Evolutionary conservation across 73 alveolate species (phyloP), one percentile per base, ranked within the genome.

Genomic region (Paramecium sexaurelia): DNA sequence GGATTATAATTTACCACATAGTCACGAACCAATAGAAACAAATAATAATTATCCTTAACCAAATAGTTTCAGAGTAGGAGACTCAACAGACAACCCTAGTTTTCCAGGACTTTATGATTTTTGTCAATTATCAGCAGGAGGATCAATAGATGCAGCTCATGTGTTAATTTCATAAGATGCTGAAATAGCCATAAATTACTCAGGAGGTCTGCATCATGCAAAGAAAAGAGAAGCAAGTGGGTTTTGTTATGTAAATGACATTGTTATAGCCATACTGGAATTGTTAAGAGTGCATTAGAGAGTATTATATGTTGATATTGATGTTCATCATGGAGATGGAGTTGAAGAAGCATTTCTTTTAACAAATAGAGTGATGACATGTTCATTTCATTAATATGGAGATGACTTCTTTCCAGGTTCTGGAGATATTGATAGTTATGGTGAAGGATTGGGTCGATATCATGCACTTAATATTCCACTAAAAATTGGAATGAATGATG

Each of bases 251-350:
- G 97, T 98, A 8, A 97, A 98, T 94, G 99, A 98, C 92, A 97
- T 97, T 51, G 99, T 98, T n/a, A 89, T 98, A 32, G 98, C 98
- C 22, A 97, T 97, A 39, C 92, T 98, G 92, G 99, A 98, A 88
- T 94, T 98, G 78, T 93, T 98, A 26, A 97, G 98, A 93, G 95
- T 96, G 67, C 97, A 96, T 93, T 93, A 95, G 66, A 92, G 99
- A 88, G 99, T 98, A 10, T 95, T 98, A 47, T 98, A 98, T 93
- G 95, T 98, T 55, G 99, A 98, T 92, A 97, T 98, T 6, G 99
- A 98, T 93, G 98, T 97, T 45, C 99, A 98, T 87, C 99, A 98
- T 94, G 99, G 99, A 9, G 99, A 98, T 91, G 99, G 99, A 36
- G 99, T 98, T n/a, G 99, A 98, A 94, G 99, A 98, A 88, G 99